These are phyloP conservation scores for Boletus coccyginus DNA, from an alignment of 768 basidiomycete species.

Conservation along the genomic window DNA sequence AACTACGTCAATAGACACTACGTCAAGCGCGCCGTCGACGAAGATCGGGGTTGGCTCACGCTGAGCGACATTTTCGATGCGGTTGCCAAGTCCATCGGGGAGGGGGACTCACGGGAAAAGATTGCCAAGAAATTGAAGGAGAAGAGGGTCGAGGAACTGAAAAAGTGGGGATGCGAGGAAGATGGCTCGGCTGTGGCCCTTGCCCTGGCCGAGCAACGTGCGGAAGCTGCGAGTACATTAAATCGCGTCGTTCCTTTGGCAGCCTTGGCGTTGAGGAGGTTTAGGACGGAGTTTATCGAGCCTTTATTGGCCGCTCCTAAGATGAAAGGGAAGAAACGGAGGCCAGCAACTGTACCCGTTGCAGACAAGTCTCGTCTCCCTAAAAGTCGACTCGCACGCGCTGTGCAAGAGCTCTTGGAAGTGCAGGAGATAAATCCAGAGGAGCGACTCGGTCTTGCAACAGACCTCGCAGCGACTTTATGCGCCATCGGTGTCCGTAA, in stretches of 20 bases:
- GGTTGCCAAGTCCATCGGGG: slow-evolving; percentile 49
- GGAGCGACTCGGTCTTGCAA: slow-evolving; percentile 45
- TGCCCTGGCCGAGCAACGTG: slow-evolving; percentile 62
- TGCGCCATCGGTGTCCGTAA: slow-evolving; percentile 53
- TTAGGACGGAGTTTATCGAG: slow-evolving; percentile 71
- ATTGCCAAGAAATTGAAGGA: slow-evolving; percentile 58
- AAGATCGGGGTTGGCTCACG: slow-evolving; percentile 76
- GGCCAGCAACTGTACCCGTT: slow-evolving; percentile 42
- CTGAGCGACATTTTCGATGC: slow-evolving; percentile 63
- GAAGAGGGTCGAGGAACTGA: slow-evolving; percentile 58
- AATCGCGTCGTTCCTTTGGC: slow-evolving; percentile 65
- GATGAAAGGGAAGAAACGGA: slow-evolving; percentile 48
- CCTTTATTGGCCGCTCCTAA: slow-evolving; percentile 68
- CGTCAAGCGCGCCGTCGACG: slow-evolving; percentile 73
- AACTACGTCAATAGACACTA: slow-evolving; percentile 73
- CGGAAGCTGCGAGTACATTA: slow-evolving; percentile 67
- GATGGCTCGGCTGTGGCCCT: slow-evolving; percentile 47
- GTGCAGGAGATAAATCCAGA: slow-evolving; percentile 44
- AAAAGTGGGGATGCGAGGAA: slow-evolving; percentile 66
- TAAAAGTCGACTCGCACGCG: slow-evolving; percentile 66
- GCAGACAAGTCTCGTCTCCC: slow-evolving; percentile 42
- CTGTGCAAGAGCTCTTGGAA: slow-evolving; percentile 63
- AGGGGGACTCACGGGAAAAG: slow-evolving; percentile 56
- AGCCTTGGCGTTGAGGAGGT: slow-evolving; percentile 66
- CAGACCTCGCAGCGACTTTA: slow-evolving; percentile 50